A percentile compares a stretch with the other conserved stretches of the same genome.
These are phyloP conservation scores for Escallonia rubra DNA, from an alignment of 129 eudicot species.

Conservation along the genomic window DNA sequence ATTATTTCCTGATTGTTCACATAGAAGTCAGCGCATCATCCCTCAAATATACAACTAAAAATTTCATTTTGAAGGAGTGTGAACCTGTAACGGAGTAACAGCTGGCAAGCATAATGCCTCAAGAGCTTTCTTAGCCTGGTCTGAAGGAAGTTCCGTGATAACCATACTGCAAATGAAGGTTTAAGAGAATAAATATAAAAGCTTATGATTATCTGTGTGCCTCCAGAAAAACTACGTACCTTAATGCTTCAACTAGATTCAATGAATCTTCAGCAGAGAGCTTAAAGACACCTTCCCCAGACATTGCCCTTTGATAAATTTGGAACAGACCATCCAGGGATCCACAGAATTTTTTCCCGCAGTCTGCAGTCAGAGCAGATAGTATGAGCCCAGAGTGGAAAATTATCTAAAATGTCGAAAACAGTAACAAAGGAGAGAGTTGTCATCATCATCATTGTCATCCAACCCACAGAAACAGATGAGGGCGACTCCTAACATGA, in stretches of 20 bases:
- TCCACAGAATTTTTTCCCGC: conserved; percentile 84
- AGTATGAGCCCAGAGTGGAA: not conserved
- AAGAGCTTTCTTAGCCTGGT: conserved; percentile 92
- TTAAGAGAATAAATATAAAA: conserved; percentile 17
- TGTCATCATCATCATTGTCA: no score
- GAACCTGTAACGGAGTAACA: conserved; percentile 85
- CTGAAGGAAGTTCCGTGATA: conserved; percentile 94
- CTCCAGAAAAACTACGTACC: conserved; percentile 36
- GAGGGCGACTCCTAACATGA: no score
- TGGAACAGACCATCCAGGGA: conserved; percentile 91
- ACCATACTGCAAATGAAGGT: conserved; percentile 68
- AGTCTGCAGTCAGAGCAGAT: conserved; percentile 38
- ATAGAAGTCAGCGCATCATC: conserved; percentile 17
- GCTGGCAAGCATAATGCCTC: conserved; percentile 94
- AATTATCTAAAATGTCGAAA: not conserved
- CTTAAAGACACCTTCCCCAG: conserved; percentile 73
- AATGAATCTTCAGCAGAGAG: conserved; percentile 96
- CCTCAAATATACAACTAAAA: not conserved
- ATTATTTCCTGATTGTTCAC: conserved; percentile 67
- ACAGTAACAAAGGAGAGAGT: no score
- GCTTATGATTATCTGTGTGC: not conserved
- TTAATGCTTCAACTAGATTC: conserved; percentile 91
- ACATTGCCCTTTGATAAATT: conserved; percentile 85
- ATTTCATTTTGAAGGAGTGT: conserved; percentile 3
- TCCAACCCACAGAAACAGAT: no score